These are phyloP conservation scores for Phytopythium litorale DNA, from an alignment of 352 stramenopile species.

Conservation along the genomic window DNA sequence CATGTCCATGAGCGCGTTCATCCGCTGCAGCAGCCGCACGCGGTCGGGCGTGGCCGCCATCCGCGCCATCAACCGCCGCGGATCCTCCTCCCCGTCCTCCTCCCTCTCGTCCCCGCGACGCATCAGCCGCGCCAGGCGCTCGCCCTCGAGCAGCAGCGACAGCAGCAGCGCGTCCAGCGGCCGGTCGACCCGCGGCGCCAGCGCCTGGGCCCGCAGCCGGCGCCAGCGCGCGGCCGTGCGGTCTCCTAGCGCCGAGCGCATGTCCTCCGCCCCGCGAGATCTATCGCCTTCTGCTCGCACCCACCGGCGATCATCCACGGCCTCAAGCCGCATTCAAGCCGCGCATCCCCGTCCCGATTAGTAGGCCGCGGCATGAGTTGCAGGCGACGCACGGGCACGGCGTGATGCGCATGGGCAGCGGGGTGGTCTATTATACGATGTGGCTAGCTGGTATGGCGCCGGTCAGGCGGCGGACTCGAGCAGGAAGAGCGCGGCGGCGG, in stretches of 20 bases:
- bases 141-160: not conserved
- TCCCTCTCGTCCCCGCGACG: too few relatives aligned
- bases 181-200: not conserved
- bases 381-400: not conserved
- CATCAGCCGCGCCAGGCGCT: not conserved
- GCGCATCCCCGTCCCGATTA: too few relatives aligned
- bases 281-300: too few relatives aligned
- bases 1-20: not conserved
- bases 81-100: not conserved
- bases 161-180: slow-evolving; percentile 2
- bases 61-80: not conserved
- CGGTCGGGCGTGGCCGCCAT: not conserved
- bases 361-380: too few relatives aligned
- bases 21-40: not conserved
- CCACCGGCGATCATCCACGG: too few relatives aligned
- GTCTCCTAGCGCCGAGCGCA: not conserved
- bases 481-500: too few relatives aligned
- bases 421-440: too few relatives aligned
- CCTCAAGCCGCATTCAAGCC: too few relatives aligned
- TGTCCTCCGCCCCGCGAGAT: not conserved
- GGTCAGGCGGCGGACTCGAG: too few relatives aligned
- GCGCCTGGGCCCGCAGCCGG: not conserved
- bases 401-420: too few relatives aligned
- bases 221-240: not conserved
- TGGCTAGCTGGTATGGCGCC: too few relatives aligned